Percentiles rank a stretch among this genome's conserved stretches.
Evolutionary conservation across 2,329 filamentous ascomycete genomes (phyloP).

Genomic region (Apiospora kogelbergensis): DNA sequence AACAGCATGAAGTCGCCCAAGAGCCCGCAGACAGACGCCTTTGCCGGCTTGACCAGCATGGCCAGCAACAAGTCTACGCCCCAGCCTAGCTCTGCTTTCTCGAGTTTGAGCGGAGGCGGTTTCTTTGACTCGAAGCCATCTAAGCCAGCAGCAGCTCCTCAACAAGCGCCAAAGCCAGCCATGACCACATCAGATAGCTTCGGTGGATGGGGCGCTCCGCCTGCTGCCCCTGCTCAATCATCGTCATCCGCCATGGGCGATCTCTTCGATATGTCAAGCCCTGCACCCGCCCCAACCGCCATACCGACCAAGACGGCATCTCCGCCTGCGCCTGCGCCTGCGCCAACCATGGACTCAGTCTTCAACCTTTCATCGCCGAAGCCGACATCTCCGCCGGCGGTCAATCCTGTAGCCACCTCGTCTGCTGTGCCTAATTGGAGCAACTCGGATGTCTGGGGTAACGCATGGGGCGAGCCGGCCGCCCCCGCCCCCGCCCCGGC

Average conservation of each 20-base stretch:
- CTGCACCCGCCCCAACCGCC: constrained; percentile 31
- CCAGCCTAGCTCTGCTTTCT: constrained; percentile 47
- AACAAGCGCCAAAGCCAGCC: constrained; percentile 44
- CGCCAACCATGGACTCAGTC: constrained; percentile 58
- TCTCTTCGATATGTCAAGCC: constrained; percentile 73
- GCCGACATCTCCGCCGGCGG: constrained; percentile 40
- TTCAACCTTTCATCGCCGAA: constrained; percentile 73
- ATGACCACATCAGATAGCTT: constrained; percentile 59
- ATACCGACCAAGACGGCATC: constrained; percentile 48
- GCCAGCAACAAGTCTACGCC: constrained; percentile 38
- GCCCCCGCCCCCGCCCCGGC: constrained; percentile 45
- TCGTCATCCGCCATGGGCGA: constrained; percentile 68
- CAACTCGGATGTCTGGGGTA: constrained; percentile 79
- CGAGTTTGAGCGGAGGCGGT: constrained; percentile 62
- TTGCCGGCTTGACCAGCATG: constrained; percentile 33
- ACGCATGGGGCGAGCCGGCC: constrained; percentile 76
- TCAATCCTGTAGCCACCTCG: constrained; percentile 35
- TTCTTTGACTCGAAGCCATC: constrained; percentile 80
- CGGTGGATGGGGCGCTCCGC: constrained; percentile 53
- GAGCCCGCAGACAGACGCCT: constrained; percentile 36
- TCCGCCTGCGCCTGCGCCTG: constrained; percentile 39
- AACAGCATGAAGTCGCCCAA: constrained; percentile 42
- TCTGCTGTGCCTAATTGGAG: constrained; percentile 35
- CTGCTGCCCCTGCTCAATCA: constrained; percentile 39
- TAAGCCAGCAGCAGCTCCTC: constrained; percentile 49